A percentile compares a stretch with the other conserved stretches of the same genome.
Conservation (phyloP, 2,329 filamentous ascomycete genomes). For the Fusarium subglutinans region DNA sequence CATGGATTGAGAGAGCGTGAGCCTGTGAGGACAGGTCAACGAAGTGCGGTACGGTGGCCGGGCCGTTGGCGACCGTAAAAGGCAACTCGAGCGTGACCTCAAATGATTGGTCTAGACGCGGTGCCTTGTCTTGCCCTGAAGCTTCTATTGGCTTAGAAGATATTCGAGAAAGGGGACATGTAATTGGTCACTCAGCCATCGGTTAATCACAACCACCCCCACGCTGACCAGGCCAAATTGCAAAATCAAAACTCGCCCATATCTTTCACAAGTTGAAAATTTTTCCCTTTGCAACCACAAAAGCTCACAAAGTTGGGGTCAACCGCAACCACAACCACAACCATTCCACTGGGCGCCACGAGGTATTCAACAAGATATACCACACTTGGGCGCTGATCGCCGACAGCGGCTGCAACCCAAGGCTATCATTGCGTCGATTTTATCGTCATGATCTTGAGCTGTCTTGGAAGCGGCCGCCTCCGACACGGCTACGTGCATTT, state of each 20-base stretch:
- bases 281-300: slow-evolving; percentile 38
- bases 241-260: slow-evolving; percentile 43
- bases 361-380: slow-evolving; percentile 14
- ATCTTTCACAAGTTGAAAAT: slow-evolving; percentile 27
- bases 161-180: neutral
- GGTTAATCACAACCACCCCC: slow-evolving; percentile 36
- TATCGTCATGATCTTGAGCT: slow-evolving; percentile 4
- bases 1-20: neutral
- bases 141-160: slow-evolving; percentile 16
- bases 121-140: slow-evolving; percentile 10
- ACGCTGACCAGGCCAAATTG: slow-evolving; percentile 43
- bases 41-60: neutral
- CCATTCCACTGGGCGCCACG: slow-evolving; percentile 29
- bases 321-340: slow-evolving; percentile 16
- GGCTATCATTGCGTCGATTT: neutral
- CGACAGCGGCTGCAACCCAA: slow-evolving; percentile 26
- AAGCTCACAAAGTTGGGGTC: slow-evolving; percentile 21
- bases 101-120: slow-evolving; percentile 18
- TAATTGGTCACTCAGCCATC: slow-evolving; percentile 9
- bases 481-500: neutral
- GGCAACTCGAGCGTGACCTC: slow-evolving; percentile 19
- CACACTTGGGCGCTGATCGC: slow-evolving; percentile 33
- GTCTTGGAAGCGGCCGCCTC: slow-evolving; percentile 12
- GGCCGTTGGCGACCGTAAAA: slow-evolving; percentile 20
- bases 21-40: neutral